Evolutionary conservation across 306 rosid species (phyloP).

Genomic region (Castanea mollissima): DNA sequence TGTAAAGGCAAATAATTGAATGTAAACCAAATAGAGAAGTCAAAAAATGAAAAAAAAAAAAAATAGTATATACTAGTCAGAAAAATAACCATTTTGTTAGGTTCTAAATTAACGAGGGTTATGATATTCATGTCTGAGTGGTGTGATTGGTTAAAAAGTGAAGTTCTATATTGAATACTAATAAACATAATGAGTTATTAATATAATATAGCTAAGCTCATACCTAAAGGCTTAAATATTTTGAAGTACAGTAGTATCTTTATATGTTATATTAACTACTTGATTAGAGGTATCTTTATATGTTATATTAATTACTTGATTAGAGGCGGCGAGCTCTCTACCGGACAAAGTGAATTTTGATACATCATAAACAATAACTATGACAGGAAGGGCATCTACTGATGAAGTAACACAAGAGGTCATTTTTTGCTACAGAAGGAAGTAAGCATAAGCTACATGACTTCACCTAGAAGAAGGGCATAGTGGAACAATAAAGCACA

Average conservation of each 20-base stretch:
- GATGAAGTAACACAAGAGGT: not conserved
- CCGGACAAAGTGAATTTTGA: no score
- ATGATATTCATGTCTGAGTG: no score
- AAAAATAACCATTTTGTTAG: not conserved
- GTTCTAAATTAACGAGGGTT: not conserved
- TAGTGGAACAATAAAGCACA: constrained; percentile 1
- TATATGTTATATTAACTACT: not conserved
- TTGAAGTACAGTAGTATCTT: fast-evolving
- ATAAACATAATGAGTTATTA: no score
- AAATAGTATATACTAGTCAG: no score
- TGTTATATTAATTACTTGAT: no score
- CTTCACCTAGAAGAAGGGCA: not conserved
- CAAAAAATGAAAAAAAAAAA: not conserved
- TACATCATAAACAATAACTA: no score
- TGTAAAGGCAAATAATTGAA: not conserved
- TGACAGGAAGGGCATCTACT: not conserved
- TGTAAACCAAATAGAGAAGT: not conserved
- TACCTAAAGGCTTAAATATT: no score
- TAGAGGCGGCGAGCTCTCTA: fast-evolving
- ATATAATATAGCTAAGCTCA: no score
- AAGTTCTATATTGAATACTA: no score
- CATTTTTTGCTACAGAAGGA: not conserved
- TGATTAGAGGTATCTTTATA: not conserved
- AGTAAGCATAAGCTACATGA: not conserved
- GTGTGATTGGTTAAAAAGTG: no score